Base-by-base conservation (phyloP, 2,329 filamentous ascomycete species). In the Ceratocystis lukuohia region DNA sequence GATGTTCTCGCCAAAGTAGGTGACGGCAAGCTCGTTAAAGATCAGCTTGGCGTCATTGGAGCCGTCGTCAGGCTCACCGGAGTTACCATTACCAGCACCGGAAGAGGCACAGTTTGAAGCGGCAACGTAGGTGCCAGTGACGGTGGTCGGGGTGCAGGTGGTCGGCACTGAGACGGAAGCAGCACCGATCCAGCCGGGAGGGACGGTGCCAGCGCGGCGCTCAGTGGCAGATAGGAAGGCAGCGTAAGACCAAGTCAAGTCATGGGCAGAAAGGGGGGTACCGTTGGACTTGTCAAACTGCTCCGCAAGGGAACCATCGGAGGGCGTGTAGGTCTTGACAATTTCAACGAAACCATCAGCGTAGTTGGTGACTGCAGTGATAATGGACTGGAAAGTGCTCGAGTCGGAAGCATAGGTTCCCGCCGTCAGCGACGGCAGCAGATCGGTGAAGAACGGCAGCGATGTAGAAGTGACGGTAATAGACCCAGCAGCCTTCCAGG, bases 231-330 rank as follows among this genome's bases (percentile, higher is more conserved):
- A 87, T 61, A 90, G 76, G 74, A 90, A 86, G 0, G 86, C 80
- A 1, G 86, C 85, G 70, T 89, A 89, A 0, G 86, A 88, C 87
- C 87, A 90, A 2, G 87, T 89, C 33, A 90, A 76, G 69, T 90
- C 84, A 20, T 77, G 75, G 0, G 87, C 88, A 1, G 85, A 88
- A 3, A 86, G 75, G 1, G 84, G 84, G 0, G 71, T 69, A 37
- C 81, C 85, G 56, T 73, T 76, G 66, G 75, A 74, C 70, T 80
- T 80, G 69, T 81, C 79, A 71, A 82, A 90, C 73, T 90, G 87
- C 76, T 91, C 88, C 1, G 84, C 77, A 15, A 90, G 73, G 1
- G 81, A 81, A n/a, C 88, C 88, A 69, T 84, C 82, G 0, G 78
- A 70, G 2, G 80, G 79, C 0, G 83, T 82, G 72, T 91, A 90